These are phyloP conservation scores for Cryptococcus amylolentus DNA, from an alignment of 1,284 basidiomycete species.

Conservation along the genomic window DNA sequence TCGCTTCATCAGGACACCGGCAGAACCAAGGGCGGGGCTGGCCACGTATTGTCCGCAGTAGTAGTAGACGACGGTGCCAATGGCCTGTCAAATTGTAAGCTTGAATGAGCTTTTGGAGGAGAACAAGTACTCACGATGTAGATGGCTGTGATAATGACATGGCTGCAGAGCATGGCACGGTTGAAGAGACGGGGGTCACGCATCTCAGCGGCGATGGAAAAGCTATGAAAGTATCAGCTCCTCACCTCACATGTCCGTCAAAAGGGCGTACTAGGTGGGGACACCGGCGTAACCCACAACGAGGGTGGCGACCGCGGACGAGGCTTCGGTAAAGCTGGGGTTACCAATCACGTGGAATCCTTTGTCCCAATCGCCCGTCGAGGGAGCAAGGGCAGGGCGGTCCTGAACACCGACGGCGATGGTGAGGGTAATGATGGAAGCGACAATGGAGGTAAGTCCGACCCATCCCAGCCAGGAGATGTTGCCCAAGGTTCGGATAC, in stretches of 20 bases:
- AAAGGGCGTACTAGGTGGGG: constrained; percentile 14
- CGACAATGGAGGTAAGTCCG: constrained; percentile 28
- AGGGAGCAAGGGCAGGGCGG: constrained; percentile 41
- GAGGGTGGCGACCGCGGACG: constrained; percentile 32
- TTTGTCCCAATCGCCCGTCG: constrained; percentile 35
- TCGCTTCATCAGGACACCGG: constrained; percentile 46
- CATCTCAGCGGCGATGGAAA: constrained; percentile 50
- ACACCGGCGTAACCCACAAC: constrained; percentile 35
- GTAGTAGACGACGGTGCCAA: constrained; percentile 26
- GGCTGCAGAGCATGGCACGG: constrained; percentile 20
- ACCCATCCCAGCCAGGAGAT: constrained; percentile 41
- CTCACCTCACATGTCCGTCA: background rate
- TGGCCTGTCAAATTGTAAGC: constrained; percentile 5
- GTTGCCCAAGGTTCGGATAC: constrained; percentile 31
- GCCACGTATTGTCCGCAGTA: constrained; percentile 43
- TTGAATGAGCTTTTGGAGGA: background rate
- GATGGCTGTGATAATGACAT: constrained; percentile 36
- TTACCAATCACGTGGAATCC: constrained; percentile 21
- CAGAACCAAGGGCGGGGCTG: constrained; percentile 49
- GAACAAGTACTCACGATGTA: constrained; percentile 34
- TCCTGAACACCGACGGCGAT: constrained; percentile 40
- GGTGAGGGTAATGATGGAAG: constrained; percentile 33
- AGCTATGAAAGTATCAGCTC: constrained; percentile 11
- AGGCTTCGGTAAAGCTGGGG: constrained; percentile 28
- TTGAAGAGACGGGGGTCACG: constrained; percentile 32